Evolutionary conservation across 306 rosid genomes (phyloP), one percentile per base, ranked within the genome.

Genomic region (Sphenostylis stenocarpa): DNA sequence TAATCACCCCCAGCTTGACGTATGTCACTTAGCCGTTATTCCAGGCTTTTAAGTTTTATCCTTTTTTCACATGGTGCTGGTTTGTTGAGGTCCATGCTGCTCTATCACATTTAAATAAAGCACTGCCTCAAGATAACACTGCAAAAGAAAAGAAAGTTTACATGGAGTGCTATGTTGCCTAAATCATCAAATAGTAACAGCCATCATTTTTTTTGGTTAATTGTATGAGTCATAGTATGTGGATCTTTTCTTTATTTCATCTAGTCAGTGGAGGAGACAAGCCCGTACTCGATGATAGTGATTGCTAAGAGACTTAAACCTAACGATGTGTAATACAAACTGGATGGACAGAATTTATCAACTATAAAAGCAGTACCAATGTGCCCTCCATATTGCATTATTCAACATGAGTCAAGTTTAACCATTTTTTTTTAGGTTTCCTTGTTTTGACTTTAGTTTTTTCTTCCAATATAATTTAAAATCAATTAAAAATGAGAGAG

Each of bases 21-120:
- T 58, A 72, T 85, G 88, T 72, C 88, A 71, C 66, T 76, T 73
- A 64, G 72, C 84, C 67, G 41, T 75, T 51, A 63, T 81, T 82
- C 67, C 15, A 64, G 63, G 77, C 78, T 79, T 85, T 72, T n/a
- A n/a, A n/a, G n/a, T n/a, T n/a, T n/a, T 41, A 64, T 10, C 39
- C 48, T 67, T 41, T 71, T 38, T 69, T 60, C 39, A 49, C 83
- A 48, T 75, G 44, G 29, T 70, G 49, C 29, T 56, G 41, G 44
- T 49, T 49, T 67, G 69, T 43, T 60, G 15, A 73, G 41, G 73
- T 66, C 48, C 71, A 56, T 47, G 7, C 6, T 82, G 47, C 52
- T 79, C 79, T 71, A 57, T 71, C 41, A 71, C 58, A 29, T 67
- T 43, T 43, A 65, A 36, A 44, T 58, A 65, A 47, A 44, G 47